Conservation (phyloP, 2,329 filamentous ascomycete species). For the Microdochium paspali region DNA sequence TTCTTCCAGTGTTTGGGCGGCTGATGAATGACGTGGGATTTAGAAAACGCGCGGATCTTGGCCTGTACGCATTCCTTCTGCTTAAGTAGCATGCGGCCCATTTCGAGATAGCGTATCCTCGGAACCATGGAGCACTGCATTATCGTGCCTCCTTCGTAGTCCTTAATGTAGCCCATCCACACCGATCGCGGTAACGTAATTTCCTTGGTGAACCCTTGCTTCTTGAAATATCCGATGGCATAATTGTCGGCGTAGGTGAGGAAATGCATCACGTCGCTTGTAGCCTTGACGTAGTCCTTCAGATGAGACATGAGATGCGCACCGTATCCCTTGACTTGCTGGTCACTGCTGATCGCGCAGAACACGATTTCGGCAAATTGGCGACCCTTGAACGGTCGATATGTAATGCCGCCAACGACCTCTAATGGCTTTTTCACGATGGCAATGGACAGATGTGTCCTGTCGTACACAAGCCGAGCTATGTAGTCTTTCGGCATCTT, state of each 20-base stretch:
- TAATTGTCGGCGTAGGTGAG: slow-evolving; percentile 98
- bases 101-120: slow-evolving; percentile 86
- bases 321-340: slow-evolving; percentile 97
- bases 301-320: slow-evolving; percentile 96
- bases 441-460: slow-evolving; percentile 90
- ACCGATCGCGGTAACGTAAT: slow-evolving; percentile 82
- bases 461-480: slow-evolving; percentile 91
- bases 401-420: slow-evolving; percentile 95
- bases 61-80: slow-evolving; percentile 93
- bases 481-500: slow-evolving; percentile 99
- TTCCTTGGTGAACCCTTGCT: slow-evolving; percentile 97
- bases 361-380: slow-evolving; percentile 98
- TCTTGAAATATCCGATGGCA: slow-evolving; percentile 98
- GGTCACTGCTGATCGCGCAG: slow-evolving; percentile 92
- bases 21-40: slow-evolving; percentile 76
- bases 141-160: slow-evolving; percentile 96
- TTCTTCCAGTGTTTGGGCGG: slow-evolving; percentile 82
- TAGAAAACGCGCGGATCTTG: slow-evolving; percentile 87
- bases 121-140: slow-evolving; percentile 99
- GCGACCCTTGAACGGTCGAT: slow-evolving; percentile 84
- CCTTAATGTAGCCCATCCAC: slow-evolving; percentile 99
- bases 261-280: slow-evolving; percentile 96
- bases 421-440: slow-evolving; percentile 96
- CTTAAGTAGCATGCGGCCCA: slow-evolving; percentile 88
- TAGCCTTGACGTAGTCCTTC: slow-evolving; percentile 97